phyloP scores from a whole-genome alignment of 2,329 filamentous ascomycete genomes.

The Cladosporium sp. region DNA sequence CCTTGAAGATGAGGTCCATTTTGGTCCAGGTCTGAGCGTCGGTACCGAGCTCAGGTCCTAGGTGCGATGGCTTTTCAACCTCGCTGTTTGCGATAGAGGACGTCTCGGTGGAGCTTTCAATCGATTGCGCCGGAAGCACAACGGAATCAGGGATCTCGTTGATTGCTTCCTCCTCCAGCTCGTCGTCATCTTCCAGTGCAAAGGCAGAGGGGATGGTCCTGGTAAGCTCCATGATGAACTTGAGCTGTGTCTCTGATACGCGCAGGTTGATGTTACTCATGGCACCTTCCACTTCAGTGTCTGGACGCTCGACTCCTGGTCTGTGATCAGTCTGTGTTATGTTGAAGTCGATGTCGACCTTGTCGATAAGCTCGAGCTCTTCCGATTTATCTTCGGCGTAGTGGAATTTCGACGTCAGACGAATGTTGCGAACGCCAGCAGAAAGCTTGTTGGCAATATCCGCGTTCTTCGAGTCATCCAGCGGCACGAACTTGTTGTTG shows the following conservation, averaged over 20 bases:
- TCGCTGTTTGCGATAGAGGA: slow-evolving; percentile 16
- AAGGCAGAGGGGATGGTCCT: slow-evolving; percentile 85
- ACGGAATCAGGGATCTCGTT: slow-evolving; percentile 62
- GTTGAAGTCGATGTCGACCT: slow-evolving; percentile 89
- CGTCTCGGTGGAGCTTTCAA: slow-evolving; percentile 44
- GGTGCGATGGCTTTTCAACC: slow-evolving; percentile 28
- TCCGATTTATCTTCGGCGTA: slow-evolving; percentile 69
- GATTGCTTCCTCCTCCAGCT: slow-evolving; percentile 65
- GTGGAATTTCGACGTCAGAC: slow-evolving; percentile 82
- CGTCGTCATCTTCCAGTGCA: slow-evolving; percentile 64
- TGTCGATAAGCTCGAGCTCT: slow-evolving; percentile 93
- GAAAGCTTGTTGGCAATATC: slow-evolving; percentile 83
- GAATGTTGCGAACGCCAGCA: slow-evolving; percentile 86
- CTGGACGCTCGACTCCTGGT: slow-evolving; percentile 69
- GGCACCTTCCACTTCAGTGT: slow-evolving; percentile 83
- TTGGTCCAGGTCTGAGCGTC: slow-evolving; percentile 79
- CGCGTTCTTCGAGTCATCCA: slow-evolving; percentile 70
- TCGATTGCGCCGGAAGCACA: slow-evolving; percentile 45
- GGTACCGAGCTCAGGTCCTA: slow-evolving; percentile 62
- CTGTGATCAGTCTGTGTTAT: slow-evolving; percentile 89
- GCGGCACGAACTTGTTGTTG: slow-evolving; percentile 81
- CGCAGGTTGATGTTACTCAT: slow-evolving; percentile 92
- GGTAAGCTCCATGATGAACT: slow-evolving; percentile 81
- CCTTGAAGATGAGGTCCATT: slow-evolving; percentile 84
- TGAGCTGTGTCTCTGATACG: slow-evolving; percentile 85